phyloP scores from a whole-genome alignment of 106 monocot species.

The Cymbidium sinense region DNA sequence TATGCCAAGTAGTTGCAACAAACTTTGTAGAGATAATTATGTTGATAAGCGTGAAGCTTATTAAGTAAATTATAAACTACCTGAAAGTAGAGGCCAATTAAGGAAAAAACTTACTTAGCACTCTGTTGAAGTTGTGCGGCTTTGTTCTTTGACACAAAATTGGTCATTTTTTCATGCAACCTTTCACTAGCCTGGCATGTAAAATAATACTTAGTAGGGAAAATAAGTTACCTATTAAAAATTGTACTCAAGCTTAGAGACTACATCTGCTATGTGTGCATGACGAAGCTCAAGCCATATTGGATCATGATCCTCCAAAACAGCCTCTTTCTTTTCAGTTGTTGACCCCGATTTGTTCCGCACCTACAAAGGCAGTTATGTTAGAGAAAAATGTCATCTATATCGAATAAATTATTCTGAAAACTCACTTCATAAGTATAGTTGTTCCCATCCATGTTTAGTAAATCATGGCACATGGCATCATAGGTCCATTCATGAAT shows the following conservation, averaged over 20 bases:
- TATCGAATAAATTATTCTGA: constrained; percentile 4
- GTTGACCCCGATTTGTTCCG: constrained; percentile 37
- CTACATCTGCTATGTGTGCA: constrained; percentile 80
- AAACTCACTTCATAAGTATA: constrained; percentile 53
- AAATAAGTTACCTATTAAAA: not conserved
- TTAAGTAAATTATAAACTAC: not conserved
- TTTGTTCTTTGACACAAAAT: constrained; percentile 64
- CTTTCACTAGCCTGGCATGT: constrained; percentile 63
- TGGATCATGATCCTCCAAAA: constrained; percentile 75
- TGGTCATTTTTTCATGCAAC: constrained; percentile 66
- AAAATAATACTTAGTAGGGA: constrained; percentile 1
- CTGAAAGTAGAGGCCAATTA: not conserved
- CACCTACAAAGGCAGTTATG: constrained; percentile 14
- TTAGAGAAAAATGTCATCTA: not conserved
- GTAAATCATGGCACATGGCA: constrained; percentile 78
- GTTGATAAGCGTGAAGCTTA: not conserved
- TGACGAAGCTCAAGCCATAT: constrained; percentile 79
- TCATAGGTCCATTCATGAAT: constrained; percentile 92
- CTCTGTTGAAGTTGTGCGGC: constrained; percentile 59
- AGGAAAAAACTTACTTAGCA: constrained; percentile 28
- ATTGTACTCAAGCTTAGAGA: constrained; percentile 12
- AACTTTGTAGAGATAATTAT: not conserved
- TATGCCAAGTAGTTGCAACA: not conserved
- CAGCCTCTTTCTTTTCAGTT: constrained; percentile 46
- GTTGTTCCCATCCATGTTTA: constrained; percentile 66